Base-by-base conservation (phyloP, 148 eudicot genomes). In the Salicornia ramosissima region DNA sequence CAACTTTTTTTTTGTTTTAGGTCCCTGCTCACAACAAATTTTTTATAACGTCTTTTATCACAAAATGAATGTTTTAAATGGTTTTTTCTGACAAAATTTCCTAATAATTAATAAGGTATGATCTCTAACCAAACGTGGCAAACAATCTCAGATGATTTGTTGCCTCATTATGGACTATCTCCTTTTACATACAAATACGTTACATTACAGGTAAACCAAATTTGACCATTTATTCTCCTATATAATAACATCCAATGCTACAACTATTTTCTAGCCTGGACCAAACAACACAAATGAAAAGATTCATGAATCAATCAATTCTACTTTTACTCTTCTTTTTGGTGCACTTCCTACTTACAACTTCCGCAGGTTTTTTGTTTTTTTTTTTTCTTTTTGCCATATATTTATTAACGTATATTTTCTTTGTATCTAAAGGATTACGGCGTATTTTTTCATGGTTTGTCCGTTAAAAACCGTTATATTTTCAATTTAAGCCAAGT, bases 351-450 rank as follows among this genome's bases (percentile, higher is more conserved):
- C 16, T 33, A n/a, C 16, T 29, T 10, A 21, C 31, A 2, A 29
- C 65, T 16, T 50, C 68, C 2, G 21, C 68, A 71, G 74, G 74
- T 71, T 62, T 9, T 15, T 6, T 7, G 18, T 28, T 9, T 33
- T 22, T 11, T 49, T n/a, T 1, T 7, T 10, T 3, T 45, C 43
- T 5, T 39, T 53, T 24, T 4, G 16, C 1, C n/a, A n/a, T n/a
- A n/a, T n/a, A n/a, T n/a, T n/a, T n/a, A n/a, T n/a, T n/a, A n/a
- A n/a, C n/a, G n/a, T n/a, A n/a, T n/a, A n/a, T n/a, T n/a, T n/a
- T n/a, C n/a, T n/a, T n/a, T n/a, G n/a, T n/a, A n/a, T n/a, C n/a
- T n/a, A n/a, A n/a, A n/a, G n/a, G n/a, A n/a, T n/a, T n/a, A n/a
- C n/a, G n/a, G n/a, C n/a, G n/a, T n/a, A n/a, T n/a, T n/a, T n/a